phyloP scores from a whole-genome alignment of 2,329 filamentous ascomycete species.

The Trichoderma sp. region DNA sequence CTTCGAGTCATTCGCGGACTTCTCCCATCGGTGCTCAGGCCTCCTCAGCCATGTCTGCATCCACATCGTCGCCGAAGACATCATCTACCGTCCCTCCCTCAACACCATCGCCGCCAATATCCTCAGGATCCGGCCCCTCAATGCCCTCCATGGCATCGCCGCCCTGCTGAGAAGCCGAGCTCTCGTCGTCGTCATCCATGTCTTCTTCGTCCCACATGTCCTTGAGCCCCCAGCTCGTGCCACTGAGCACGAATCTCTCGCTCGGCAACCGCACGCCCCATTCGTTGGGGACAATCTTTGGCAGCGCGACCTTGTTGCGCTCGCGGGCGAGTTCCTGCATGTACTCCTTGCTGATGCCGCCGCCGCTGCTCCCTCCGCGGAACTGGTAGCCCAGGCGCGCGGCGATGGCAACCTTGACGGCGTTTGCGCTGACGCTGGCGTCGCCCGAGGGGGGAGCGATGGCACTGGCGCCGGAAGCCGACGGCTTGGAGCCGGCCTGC shows the following conservation, averaged over 20 bases:
- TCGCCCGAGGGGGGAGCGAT: constrained; percentile 53
- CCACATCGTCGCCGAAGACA: constrained; percentile 56
- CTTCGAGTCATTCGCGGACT: neutral
- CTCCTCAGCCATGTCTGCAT: constrained; percentile 59
- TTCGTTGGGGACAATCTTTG: constrained; percentile 63
- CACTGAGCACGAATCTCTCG: constrained; percentile 69
- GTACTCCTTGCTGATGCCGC: constrained; percentile 71
- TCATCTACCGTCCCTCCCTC: constrained; percentile 57
- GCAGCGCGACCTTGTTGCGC: constrained; percentile 67
- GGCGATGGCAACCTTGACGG: constrained; percentile 72
- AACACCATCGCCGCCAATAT: constrained; percentile 51
- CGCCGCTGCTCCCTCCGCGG: constrained; percentile 54
- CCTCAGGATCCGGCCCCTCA: constrained; percentile 46
- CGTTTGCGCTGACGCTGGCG: constrained; percentile 64
- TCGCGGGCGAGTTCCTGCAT: constrained; percentile 73
- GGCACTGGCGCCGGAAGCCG: constrained; percentile 52
- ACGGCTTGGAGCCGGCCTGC: constrained; percentile 57
- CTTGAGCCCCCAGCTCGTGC: constrained; percentile 65
- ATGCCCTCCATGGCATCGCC: constrained; percentile 55
- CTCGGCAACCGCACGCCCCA: constrained; percentile 69
- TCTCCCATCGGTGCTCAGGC: constrained; percentile 7
- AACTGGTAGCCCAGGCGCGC: constrained; percentile 71
- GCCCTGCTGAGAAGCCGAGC: constrained; percentile 42
- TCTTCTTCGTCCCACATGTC: constrained; percentile 59
- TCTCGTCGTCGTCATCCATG: constrained; percentile 47